A percentile compares a stretch with the other conserved stretches of the same genome.
Conservation (phyloP, 2,329 filamentous ascomycete species). For the Botryotinia globosa region DNA sequence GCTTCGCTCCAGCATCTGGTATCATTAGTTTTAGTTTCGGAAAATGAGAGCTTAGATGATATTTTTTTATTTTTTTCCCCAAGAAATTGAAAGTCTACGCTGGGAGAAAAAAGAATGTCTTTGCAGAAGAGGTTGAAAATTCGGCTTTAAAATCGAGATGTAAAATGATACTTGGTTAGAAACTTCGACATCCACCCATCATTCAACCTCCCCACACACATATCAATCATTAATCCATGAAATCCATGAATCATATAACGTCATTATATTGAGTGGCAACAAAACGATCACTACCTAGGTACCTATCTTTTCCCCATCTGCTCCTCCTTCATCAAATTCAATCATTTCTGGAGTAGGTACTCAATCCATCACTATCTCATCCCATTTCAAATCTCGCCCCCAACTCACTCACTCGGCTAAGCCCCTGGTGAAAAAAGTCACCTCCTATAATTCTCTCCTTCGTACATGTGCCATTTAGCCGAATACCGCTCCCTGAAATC, state of each 20-base stretch:
- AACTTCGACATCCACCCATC: too few relatives aligned
- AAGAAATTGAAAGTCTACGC: background rate
- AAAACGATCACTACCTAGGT: background rate
- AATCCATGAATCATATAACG: background rate
- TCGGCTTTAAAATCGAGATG: background rate
- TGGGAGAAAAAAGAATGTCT: background rate
- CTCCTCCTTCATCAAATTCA: background rate
- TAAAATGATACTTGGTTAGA: too few relatives aligned
- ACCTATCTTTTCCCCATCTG: background rate
- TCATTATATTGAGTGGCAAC: background rate
- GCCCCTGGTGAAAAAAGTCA: background rate
- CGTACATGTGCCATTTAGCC: background rate
- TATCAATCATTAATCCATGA: background rate
- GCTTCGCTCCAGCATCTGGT: constrained; percentile 2
- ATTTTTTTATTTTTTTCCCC: too few relatives aligned
- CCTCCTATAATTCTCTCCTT: background rate
- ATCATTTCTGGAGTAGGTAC: background rate
- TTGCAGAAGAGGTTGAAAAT: background rate
- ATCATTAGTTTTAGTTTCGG: background rate
- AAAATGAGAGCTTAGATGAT: too few relatives aligned
- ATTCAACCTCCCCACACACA: too few relatives aligned
- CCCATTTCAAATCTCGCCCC: background rate
- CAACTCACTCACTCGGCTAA: background rate
- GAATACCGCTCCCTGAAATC: too few relatives aligned
- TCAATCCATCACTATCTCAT: background rate